These are phyloP conservation scores for Termitomyces sp. DNA, from an alignment of 768 basidiomycete species.

Conservation along the genomic window DNA sequence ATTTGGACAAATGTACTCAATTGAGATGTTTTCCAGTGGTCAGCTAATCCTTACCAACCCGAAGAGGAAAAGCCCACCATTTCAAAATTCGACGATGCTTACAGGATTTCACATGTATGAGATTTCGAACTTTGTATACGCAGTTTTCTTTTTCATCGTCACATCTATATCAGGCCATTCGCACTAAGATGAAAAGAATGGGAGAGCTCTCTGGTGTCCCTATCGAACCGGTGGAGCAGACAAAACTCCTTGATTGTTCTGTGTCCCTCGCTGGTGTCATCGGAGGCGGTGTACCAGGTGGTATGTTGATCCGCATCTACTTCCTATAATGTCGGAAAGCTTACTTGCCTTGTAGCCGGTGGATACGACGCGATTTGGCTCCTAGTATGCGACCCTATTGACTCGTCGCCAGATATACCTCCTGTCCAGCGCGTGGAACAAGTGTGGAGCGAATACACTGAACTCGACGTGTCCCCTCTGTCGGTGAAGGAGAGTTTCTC, in stretches of 20 bases:
- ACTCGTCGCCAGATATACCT: conserved; percentile 35
- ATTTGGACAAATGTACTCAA: not conserved
- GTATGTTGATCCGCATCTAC: conserved; percentile 35
- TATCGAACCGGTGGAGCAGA: conserved; percentile 90
- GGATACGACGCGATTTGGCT: conserved; percentile 98
- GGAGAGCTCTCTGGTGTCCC: conserved; percentile 70
- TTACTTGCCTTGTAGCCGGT: conserved; percentile 56
- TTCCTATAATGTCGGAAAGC: not conserved
- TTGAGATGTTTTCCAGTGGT: conserved; percentile 39
- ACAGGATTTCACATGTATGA: conserved; percentile 50
- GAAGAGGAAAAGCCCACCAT: conserved; percentile 38
- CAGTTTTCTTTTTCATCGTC: not conserved
- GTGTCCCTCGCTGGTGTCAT: conserved; percentile 77
- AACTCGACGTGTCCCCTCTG: conserved; percentile 66
- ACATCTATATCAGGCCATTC: conserved; percentile 51
- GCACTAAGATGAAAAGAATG: conserved; percentile 80
- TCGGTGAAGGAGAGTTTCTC: conserved; percentile 64
- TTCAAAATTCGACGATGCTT: conserved; percentile 52
- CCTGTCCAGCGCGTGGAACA: conserved; percentile 60
- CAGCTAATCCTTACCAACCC: conserved; percentile 48
- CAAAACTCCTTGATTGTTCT: conserved; percentile 73
- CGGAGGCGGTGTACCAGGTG: conserved; percentile 95
- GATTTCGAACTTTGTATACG: not conserved
- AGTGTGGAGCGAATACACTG: conserved; percentile 60
- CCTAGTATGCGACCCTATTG: conserved; percentile 62